Conservation (phyloP, 805 yeast species). For the Candida caryicola region DNA sequence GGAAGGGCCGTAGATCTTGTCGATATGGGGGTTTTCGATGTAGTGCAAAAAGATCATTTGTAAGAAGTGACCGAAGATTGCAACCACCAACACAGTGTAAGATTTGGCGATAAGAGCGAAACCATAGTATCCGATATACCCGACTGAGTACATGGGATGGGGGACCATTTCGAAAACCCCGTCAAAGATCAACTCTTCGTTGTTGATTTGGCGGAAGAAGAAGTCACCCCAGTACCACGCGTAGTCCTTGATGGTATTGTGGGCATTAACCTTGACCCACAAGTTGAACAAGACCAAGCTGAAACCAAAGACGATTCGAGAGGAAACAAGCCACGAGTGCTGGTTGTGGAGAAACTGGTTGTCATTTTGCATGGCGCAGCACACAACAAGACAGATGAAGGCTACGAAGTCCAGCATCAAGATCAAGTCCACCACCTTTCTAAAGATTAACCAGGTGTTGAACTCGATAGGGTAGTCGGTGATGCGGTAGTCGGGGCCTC, state of each 20-base stretch:
- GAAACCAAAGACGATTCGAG: constrained; percentile 59
- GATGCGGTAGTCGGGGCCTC: constrained; percentile 34
- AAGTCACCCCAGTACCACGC: constrained; percentile 98
- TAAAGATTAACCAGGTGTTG: constrained; percentile 77
- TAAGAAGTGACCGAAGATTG: constrained; percentile 69
- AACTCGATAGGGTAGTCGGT: constrained; percentile 59
- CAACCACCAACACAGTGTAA: constrained; percentile 64
- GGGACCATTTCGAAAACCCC: constrained; percentile 90
- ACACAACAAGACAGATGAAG: constrained; percentile 63
- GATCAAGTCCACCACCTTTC: constrained; percentile 77
- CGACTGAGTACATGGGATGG: constrained; percentile 90
- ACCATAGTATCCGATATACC: constrained; percentile 85
- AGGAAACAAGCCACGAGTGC: constrained; percentile 39
- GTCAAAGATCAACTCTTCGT: constrained; percentile 71
- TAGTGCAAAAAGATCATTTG: constrained; percentile 72
- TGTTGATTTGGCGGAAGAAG: constrained; percentile 67
- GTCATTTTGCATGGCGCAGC: constrained; percentile 38
- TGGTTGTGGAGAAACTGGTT: constrained; percentile 41
- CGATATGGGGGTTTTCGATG: constrained; percentile 86
- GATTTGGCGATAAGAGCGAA: constrained; percentile 74
- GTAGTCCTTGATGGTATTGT: constrained; percentile 80
- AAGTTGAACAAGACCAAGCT: constrained; percentile 65
- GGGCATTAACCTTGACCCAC: constrained; percentile 87
- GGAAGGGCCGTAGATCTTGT: constrained; percentile 65
- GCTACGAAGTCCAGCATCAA: constrained; percentile 82